Conservation (phyloP, 768 basidiomycete species). For the Strobilomyces echinocephalus region DNA sequence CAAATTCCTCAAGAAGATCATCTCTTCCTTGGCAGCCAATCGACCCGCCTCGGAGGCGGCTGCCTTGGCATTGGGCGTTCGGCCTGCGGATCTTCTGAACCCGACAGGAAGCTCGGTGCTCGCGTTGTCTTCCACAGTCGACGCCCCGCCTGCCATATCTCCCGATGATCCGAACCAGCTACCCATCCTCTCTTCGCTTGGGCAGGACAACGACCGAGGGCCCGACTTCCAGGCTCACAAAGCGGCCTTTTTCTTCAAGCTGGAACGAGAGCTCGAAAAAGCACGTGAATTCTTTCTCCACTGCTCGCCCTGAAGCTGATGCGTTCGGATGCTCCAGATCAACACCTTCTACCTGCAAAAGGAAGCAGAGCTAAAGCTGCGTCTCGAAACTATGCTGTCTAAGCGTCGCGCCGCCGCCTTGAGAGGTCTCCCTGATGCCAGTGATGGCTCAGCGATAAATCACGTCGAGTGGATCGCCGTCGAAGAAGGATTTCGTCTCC, state of each 20-base stretch:
- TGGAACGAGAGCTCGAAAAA: constrained; percentile 97
- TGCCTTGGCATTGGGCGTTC: constrained; percentile 75
- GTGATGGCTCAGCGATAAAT: constrained; percentile 49
- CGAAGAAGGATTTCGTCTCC: constrained; percentile 90
- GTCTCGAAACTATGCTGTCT: constrained; percentile 88
- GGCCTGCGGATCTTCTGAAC: constrained; percentile 53
- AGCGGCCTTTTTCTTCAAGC: constrained; percentile 97
- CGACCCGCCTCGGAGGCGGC: constrained; percentile 89
- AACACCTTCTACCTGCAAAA: constrained; percentile 97
- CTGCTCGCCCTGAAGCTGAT: constrained; percentile 4
- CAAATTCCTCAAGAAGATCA: constrained; percentile 98
- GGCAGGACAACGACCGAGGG: constrained; percentile 68
- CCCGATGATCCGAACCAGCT: constrained; percentile 45
- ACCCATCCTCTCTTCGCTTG: constrained; percentile 56
- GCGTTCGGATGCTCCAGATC: constrained; percentile 53
- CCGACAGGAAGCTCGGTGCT: constrained; percentile 32
- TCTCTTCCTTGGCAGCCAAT: constrained; percentile 88
- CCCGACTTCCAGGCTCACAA: constrained; percentile 92
- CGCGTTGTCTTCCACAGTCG: constrained; percentile 20
- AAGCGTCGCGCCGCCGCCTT: constrained; percentile 84
- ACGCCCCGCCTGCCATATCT: constrained; percentile 13
- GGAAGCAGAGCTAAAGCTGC: constrained; percentile 88
- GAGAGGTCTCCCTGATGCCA: constrained; percentile 63
- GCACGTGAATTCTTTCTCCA: constrained; percentile 37
- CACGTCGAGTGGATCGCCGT: constrained; percentile 94